These are phyloP conservation scores for Penicillium sp. DNA, from an alignment of 2,329 filamentous ascomycete species.

Conservation along the genomic window DNA sequence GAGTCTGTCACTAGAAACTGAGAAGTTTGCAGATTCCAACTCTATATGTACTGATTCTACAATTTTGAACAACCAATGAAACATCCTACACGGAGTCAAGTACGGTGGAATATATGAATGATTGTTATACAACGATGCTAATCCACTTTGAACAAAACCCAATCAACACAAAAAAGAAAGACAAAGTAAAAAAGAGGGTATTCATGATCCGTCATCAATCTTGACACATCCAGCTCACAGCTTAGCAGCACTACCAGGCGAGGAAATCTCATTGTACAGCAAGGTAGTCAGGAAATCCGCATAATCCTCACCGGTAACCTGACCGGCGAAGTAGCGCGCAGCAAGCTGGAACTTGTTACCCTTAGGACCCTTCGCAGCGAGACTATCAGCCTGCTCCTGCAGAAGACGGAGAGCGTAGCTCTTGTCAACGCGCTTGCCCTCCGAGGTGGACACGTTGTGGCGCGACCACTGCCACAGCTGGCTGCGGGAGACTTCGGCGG, in stretches of 20 bases:
- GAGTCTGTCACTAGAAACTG: too few relatives aligned
- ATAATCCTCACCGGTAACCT: conserved; percentile 96
- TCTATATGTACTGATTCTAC: too few relatives aligned
- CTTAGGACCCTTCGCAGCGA: conserved; percentile 68
- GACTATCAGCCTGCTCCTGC: conserved; percentile 72
- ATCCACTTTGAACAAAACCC: conserved; percentile 4
- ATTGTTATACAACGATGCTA: conserved; percentile 23
- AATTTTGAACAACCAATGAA: too few relatives aligned
- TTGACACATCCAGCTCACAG: conserved; percentile 43
- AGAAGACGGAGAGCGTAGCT: conserved; percentile 79
- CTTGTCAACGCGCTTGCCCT: conserved; percentile 92
- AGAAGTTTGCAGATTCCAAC: too few relatives aligned
- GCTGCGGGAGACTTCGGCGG: conserved; percentile 86
- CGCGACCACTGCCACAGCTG: conserved; percentile 96
- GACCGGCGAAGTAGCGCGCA: conserved; percentile 82
- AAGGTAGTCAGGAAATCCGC: conserved; percentile 88
- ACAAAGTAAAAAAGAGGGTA: conserved; percentile 20
- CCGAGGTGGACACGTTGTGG: conserved; percentile 66
- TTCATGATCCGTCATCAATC: conserved; percentile 23
- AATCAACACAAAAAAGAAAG: conserved; percentile 1
- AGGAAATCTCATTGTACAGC: conserved; percentile 59
- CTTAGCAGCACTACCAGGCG: conserved; percentile 63
- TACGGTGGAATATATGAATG: too few relatives aligned
- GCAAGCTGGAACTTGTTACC: conserved; percentile 90
- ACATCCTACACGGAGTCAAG: too few relatives aligned